Conservation (phyloP, 1,284 basidiomycete genomes). For the Sporisorium iseilematis-ciliati region DNA sequence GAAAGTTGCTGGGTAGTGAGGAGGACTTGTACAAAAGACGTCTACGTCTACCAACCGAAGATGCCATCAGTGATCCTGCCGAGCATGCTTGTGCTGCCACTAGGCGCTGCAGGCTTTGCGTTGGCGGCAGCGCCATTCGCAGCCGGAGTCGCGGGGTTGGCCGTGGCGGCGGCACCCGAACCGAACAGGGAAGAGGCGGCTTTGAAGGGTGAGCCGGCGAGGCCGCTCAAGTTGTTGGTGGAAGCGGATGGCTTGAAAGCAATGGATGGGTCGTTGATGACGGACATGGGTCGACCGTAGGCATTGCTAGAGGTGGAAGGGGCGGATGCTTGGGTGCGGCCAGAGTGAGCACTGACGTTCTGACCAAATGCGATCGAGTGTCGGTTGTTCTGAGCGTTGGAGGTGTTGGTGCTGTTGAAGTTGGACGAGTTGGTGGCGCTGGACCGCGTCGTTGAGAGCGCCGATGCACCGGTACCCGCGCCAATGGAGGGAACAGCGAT, state of each 20-base stretch:
- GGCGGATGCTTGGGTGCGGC: conserved; percentile 11
- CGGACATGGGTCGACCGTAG: conserved; percentile 47
- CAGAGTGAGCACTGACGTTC: conserved; percentile 13
- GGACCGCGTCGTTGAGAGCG: conserved; percentile 13
- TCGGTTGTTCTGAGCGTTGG: conserved; percentile 17
- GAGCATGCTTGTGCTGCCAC: conserved; percentile 31
- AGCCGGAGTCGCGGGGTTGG: conserved; percentile 22
- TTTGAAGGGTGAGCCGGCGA: conserved; percentile 47
- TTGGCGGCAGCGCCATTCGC: conserved; percentile 4
- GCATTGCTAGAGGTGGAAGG: conserved; percentile 21
- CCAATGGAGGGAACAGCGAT: conserved; percentile 34
- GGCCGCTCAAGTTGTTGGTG: conserved; percentile 24
- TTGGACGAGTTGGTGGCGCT: conserved; percentile 6
- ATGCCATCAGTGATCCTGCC: conserved; percentile 61
- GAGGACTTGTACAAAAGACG: neutral
- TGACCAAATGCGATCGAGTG: conserved; percentile 34
- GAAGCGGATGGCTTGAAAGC: conserved; percentile 41
- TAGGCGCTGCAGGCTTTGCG: conserved; percentile 15
- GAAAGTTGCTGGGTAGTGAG: neutral
- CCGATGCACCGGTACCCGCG: conserved; percentile 19
- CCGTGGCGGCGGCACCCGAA: conserved; percentile 15
- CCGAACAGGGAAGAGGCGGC: conserved; percentile 49
- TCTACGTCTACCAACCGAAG: conserved; percentile 57
- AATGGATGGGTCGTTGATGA: conserved; percentile 43
- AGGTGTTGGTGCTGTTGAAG: neutral